A percentile compares a stretch with the other conserved stretches of the same genome.
phyloP scores from a whole-genome alignment of 176 grass and related monocot genomes.

The Elaeis guineensis region DNA sequence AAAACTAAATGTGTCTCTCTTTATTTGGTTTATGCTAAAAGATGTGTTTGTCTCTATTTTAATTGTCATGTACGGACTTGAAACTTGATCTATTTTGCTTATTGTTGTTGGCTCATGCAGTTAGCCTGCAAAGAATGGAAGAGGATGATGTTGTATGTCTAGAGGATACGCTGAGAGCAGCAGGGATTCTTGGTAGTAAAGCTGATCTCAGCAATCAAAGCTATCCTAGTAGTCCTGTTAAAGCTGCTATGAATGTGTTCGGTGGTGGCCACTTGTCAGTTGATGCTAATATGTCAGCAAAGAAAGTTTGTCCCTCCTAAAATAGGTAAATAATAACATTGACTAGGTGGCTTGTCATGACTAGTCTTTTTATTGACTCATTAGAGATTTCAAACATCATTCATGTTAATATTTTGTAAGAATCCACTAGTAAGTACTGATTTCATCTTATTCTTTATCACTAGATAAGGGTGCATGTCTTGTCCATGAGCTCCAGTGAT shows the following conservation, averaged over 20 bases:
- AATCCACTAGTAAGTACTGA: background rate
- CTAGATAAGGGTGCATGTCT: slow-evolving; percentile 43
- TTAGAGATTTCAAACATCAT: no score
- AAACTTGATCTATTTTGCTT: slow-evolving; percentile 7
- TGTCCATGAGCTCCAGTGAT: slow-evolving; percentile 51
- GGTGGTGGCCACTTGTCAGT: slow-evolving; percentile 23
- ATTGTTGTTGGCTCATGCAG: slow-evolving; percentile 35
- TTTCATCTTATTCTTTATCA: slow-evolving; percentile 3
- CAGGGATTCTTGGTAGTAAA: slow-evolving; percentile 36
- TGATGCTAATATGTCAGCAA: slow-evolving; percentile 34
- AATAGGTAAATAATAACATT: background rate
- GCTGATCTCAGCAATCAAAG: slow-evolving; percentile 21
- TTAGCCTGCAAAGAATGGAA: slow-evolving; percentile 60
- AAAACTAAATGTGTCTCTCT: background rate
- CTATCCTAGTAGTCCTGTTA: slow-evolving; percentile 26
- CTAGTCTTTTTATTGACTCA: no score
- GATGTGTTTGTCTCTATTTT: background rate
- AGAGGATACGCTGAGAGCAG: slow-evolving; percentile 59
- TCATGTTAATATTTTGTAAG: no score
- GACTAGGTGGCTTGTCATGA: no score
- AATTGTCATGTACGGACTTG: background rate
- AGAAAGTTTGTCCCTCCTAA: slow-evolving; percentile 52
- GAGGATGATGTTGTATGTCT: slow-evolving; percentile 50
- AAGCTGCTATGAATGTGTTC: slow-evolving; percentile 30
- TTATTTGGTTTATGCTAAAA: background rate